phyloP scores from a whole-genome alignment of 495 filamentous ascomycete genomes.

The Hyaloscypha hepaticicola region DNA sequence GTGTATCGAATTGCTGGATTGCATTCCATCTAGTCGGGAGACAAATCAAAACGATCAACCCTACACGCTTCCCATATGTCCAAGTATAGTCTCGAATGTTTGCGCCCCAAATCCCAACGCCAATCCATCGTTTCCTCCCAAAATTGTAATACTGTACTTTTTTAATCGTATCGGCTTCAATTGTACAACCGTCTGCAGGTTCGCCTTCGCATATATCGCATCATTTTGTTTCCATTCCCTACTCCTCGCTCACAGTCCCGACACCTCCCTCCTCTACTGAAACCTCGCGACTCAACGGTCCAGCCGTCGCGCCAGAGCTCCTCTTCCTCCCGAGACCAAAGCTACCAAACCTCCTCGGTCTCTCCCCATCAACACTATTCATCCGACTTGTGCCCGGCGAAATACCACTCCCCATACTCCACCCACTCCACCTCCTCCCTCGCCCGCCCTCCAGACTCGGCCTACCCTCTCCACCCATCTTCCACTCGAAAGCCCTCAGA shows the following conservation, averaged over 20 bases:
- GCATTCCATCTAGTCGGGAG: background rate
- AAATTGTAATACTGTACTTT: background rate
- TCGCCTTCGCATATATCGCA: too few relatives aligned
- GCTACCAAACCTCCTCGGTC: background rate
- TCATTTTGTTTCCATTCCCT: background rate
- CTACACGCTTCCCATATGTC: background rate
- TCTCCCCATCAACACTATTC: slow-evolving; percentile 11
- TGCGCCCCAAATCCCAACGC: background rate
- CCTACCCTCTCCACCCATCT: background rate
- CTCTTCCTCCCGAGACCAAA: background rate
- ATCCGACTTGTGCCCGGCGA: slow-evolving; percentile 20
- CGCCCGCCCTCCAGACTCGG: slow-evolving; percentile 2
- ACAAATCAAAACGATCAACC: background rate
- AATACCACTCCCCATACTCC: slow-evolving; percentile 15
- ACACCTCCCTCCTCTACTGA: background rate
- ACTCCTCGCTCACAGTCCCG: background rate
- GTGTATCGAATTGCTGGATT: background rate
- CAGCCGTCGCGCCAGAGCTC: background rate
- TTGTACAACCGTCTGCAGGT: too few relatives aligned
- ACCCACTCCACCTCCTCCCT: slow-evolving; percentile 1
- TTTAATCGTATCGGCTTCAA: background rate
- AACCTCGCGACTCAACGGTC: background rate
- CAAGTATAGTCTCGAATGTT: background rate
- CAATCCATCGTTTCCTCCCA: background rate
- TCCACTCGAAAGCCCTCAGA: slow-evolving; percentile 17